phyloP scores from a whole-genome alignment of 768 basidiomycete genomes.

The Suillus variegatus region DNA sequence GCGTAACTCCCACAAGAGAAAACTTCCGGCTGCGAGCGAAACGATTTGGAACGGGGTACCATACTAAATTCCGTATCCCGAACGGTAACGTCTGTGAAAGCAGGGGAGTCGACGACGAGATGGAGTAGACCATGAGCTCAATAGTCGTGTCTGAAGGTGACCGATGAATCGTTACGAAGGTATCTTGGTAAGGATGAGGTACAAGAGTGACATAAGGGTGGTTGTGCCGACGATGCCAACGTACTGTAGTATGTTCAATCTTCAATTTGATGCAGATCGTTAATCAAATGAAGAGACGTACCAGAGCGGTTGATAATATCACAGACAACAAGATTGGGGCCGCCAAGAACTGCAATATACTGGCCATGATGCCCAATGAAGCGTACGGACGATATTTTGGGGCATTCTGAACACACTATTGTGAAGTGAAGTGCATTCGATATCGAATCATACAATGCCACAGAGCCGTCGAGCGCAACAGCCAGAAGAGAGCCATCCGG shows the following conservation, averaged over 20 bases:
- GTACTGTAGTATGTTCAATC: constrained; percentile 41
- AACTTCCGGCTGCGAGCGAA: constrained; percentile 38
- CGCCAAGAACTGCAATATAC: constrained; percentile 59
- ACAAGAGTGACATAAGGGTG: constrained; percentile 46
- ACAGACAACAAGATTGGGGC: constrained; percentile 63
- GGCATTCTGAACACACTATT: constrained; percentile 58
- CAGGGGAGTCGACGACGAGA: constrained; percentile 46
- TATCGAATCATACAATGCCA: constrained; percentile 74
- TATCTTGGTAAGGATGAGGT: constrained; percentile 55
- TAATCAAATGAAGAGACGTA: constrained; percentile 34
- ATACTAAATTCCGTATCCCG: constrained; percentile 51
- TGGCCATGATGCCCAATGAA: constrained; percentile 78
- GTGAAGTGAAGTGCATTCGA: constrained; percentile 61
- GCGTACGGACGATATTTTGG: constrained; percentile 42
- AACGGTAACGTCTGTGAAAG: constrained; percentile 58
- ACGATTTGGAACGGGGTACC: constrained; percentile 38
- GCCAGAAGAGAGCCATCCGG: constrained; percentile 85
- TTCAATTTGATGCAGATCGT: constrained; percentile 1
- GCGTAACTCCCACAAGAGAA: constrained; percentile 70
- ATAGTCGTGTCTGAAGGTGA: constrained; percentile 30
- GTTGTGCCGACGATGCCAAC: constrained; percentile 52
- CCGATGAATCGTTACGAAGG: constrained; percentile 58
- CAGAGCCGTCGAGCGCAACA: constrained; percentile 62
- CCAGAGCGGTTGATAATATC: constrained; percentile 66
- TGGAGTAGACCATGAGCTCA: constrained; percentile 50